A percentile compares a stretch with the other conserved stretches of the same genome.
phyloP scores from a whole-genome alignment of 176 grass and related monocot genomes.

The Raddia guianensis region DNA sequence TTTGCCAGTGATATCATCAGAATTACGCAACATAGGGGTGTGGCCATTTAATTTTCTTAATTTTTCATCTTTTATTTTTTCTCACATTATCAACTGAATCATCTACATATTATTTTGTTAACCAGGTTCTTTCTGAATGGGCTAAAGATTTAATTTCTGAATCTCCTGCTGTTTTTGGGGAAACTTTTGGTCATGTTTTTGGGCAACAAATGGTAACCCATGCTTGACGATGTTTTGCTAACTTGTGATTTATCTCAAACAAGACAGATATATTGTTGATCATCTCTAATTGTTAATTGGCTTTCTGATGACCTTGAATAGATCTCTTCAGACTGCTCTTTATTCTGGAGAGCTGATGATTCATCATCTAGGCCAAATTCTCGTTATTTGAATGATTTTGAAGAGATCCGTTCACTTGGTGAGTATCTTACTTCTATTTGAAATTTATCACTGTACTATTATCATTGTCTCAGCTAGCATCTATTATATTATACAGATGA shows the following conservation, averaged over 20 bases:
- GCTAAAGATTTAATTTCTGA: slow-evolving; percentile 83
- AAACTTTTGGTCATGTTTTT: slow-evolving; percentile 76
- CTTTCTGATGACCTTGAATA: slow-evolving; percentile 48
- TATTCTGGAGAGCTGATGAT: slow-evolving; percentile 77
- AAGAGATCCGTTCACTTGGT: slow-evolving; percentile 93
- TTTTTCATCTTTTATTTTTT: slow-evolving; percentile 28
- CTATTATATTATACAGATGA: neutral
- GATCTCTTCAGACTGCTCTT: slow-evolving; percentile 72
- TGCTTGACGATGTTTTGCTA: slow-evolving; percentile 30
- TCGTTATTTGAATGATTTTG: slow-evolving; percentile 93
- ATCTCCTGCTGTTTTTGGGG: slow-evolving; percentile 56
- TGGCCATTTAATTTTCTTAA: slow-evolving; percentile 16
- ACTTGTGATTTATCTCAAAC: slow-evolving; percentile 26
- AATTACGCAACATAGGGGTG: slow-evolving; percentile 91
- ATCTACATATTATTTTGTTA: slow-evolving; percentile 22
- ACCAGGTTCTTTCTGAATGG: slow-evolving; percentile 90
- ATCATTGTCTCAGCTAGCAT: neutral
- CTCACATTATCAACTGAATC: slow-evolving; percentile 32
- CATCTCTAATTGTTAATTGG: slow-evolving; percentile 32
- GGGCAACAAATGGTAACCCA: slow-evolving; percentile 57
- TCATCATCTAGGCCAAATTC: slow-evolving; percentile 82
- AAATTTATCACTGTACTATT: slow-evolving; percentile 23
- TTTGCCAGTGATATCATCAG: slow-evolving; percentile 79
- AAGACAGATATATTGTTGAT: neutral
- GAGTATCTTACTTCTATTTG: slow-evolving; percentile 34